These are phyloP conservation scores for Malassezia dermatis DNA, from an alignment of 1,284 basidiomycete genomes.

Conservation along the genomic window DNA sequence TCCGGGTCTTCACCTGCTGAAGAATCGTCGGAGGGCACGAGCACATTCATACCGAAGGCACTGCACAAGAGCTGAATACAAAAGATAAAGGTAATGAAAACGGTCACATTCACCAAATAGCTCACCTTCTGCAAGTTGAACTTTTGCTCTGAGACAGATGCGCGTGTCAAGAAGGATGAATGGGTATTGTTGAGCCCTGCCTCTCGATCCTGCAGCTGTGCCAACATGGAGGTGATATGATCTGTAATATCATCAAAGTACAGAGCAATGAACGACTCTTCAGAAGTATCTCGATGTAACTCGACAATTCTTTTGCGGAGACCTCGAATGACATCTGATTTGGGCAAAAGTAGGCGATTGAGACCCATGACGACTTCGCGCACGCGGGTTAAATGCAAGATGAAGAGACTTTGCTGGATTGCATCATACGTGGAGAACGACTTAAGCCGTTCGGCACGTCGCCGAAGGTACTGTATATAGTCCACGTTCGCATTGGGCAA, in stretches of 20 bases:
- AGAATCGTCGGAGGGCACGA: slow-evolving; percentile 7
- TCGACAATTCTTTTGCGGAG: slow-evolving; percentile 62
- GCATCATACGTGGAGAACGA: slow-evolving; percentile 30
- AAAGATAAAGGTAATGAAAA: slow-evolving; percentile 61
- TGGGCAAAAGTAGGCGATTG: slow-evolving; percentile 64
- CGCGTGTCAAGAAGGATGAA: slow-evolving; percentile 69
- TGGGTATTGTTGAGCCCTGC: slow-evolving; percentile 77
- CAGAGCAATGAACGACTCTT: slow-evolving; percentile 44
- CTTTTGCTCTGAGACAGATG: slow-evolving; percentile 57
- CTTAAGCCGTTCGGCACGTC: neutral
- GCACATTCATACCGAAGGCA: slow-evolving; percentile 52
- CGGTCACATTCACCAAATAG: slow-evolving; percentile 54
- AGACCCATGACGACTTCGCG: slow-evolving; percentile 73
- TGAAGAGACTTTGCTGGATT: slow-evolving; percentile 49
- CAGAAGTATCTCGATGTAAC: slow-evolving; percentile 8
- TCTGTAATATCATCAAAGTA: slow-evolving; percentile 91
- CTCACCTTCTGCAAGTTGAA: slow-evolving; percentile 35
- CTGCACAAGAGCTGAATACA: slow-evolving; percentile 22
- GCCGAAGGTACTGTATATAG: slow-evolving; percentile 1
- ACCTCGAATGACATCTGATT: slow-evolving; percentile 70
- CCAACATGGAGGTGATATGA: slow-evolving; percentile 78
- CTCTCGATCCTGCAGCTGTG: slow-evolving; percentile 77
- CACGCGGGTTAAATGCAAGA: slow-evolving; percentile 67
- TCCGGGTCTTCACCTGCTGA: neutral
- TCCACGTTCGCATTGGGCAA: neutral